A percentile compares a stretch with the other conserved stretches of the same genome.
Conservation (phyloP, 306 rosid genomes). For the Medicago arabica region DNA sequence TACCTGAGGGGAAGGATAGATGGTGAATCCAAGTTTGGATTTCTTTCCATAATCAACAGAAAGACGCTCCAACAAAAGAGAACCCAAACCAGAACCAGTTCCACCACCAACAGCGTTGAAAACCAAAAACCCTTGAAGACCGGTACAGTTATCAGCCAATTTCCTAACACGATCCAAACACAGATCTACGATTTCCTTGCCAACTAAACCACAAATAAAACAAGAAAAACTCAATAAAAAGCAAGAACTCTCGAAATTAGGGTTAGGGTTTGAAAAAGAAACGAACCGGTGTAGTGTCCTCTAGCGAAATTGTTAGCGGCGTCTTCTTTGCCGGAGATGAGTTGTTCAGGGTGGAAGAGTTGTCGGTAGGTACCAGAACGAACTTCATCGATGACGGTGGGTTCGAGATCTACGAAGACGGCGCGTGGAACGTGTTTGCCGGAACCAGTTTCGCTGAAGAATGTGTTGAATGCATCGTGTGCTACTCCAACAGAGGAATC, state of each 20-base stretch:
- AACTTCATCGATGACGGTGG: constrained; percentile 96
- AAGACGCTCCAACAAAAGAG: constrained; percentile 83
- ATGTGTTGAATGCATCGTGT: constrained; percentile 95
- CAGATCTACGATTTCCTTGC: constrained; percentile 88
- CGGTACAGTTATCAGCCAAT: constrained; percentile 97
- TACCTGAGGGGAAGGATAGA: constrained; percentile 99
- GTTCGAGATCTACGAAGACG: constrained; percentile 92
- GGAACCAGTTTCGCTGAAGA: constrained; percentile 94
- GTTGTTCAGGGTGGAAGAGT: constrained; percentile 95
- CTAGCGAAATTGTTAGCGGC: constrained; percentile 98
- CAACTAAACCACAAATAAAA: constrained; percentile 2
- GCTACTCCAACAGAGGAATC: constrained; percentile 73
- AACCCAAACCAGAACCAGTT: constrained; percentile 95
- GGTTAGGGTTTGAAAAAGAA: neutral
- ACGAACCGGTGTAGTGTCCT: constrained; percentile 84
- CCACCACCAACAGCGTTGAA: constrained; percentile 99
- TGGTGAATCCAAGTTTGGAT: constrained; percentile 95
- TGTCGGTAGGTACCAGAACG: constrained; percentile 84
- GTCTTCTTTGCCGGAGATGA: constrained; percentile 97
- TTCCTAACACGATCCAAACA: constrained; percentile 94
- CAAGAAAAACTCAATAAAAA: neutral
- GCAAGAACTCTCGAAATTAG: neutral
- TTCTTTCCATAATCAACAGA: constrained; percentile 97
- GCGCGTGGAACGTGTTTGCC: constrained; percentile 98
- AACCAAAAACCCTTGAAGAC: constrained; percentile 93